These are phyloP conservation scores for Neurospora crassa DNA, from an alignment of 2,329 filamentous ascomycete genomes.

Conservation along the genomic window DNA sequence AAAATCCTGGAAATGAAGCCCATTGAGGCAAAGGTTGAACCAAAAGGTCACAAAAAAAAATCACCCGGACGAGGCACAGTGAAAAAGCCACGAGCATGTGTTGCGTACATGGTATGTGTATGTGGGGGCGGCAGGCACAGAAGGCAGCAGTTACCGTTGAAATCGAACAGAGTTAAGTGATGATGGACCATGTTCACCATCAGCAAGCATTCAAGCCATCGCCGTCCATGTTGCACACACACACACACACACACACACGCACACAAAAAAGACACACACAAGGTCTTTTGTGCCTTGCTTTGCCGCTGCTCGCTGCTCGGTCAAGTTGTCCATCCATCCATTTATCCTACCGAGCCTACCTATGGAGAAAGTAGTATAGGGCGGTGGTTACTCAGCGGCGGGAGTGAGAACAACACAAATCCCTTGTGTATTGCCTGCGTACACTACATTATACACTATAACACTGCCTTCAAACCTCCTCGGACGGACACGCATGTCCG, in stretches of 20 bases:
- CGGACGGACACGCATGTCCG: neutral
- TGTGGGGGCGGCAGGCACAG: neutral
- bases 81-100: neutral
- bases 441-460: too few species aligned
- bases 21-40: neutral
- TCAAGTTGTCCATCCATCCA: neutral
- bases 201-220: neutral
- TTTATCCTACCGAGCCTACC: too few species aligned
- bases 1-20: neutral
- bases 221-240: neutral
- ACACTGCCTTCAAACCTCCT: neutral
- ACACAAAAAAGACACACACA: neutral
- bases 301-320: neutral
- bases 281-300: neutral
- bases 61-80: neutral
- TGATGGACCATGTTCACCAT: too few species aligned
- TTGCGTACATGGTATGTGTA: too few species aligned
- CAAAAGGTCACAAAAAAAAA: neutral
- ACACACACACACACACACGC: neutral
- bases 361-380: too few species aligned
- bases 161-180: too few species aligned
- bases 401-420: neutral
- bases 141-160: too few species aligned
- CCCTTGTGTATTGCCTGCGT: neutral
- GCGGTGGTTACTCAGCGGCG: neutral